These are phyloP conservation scores for Helminthosporium solani DNA, from an alignment of 2,329 filamentous ascomycete genomes.

Conservation along the genomic window DNA sequence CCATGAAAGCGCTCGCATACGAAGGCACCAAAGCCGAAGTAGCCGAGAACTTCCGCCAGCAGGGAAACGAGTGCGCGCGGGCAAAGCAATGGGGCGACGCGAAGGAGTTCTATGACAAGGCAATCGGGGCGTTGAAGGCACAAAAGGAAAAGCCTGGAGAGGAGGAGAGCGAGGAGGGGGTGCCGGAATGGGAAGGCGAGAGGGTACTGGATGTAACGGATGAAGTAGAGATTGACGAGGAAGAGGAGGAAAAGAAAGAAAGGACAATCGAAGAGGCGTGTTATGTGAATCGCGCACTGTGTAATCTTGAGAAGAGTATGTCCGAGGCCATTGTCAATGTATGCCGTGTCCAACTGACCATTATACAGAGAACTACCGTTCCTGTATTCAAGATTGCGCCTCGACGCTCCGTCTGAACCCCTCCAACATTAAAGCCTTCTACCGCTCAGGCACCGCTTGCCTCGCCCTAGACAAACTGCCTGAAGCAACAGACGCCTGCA, in stretches of 20 bases:
- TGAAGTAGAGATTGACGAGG: slow-evolving; percentile 56
- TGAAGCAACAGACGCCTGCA: slow-evolving; percentile 79
- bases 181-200: slow-evolving; percentile 32
- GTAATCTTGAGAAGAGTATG: slow-evolving; percentile 77
- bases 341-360: background rate
- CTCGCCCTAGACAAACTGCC: slow-evolving; percentile 73
- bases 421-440: slow-evolving; percentile 84
- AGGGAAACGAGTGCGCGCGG: slow-evolving; percentile 85
- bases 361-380: slow-evolving; percentile 73
- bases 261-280: slow-evolving; percentile 69
- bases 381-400: slow-evolving; percentile 81
- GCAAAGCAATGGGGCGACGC: slow-evolving; percentile 76
- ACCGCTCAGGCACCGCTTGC: slow-evolving; percentile 77
- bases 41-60: slow-evolving; percentile 80
- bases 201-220: slow-evolving; percentile 19
- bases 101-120: slow-evolving; percentile 88
- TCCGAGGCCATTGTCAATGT: slow-evolving; percentile 4
- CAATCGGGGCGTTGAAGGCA: slow-evolving; percentile 67
- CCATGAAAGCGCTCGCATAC: slow-evolving; percentile 85
- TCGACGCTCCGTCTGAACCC: slow-evolving; percentile 76
- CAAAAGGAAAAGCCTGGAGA: slow-evolving; percentile 52
- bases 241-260: slow-evolving; percentile 63
- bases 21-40: slow-evolving; percentile 88
- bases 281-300: slow-evolving; percentile 84
- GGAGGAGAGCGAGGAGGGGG: slow-evolving; percentile 42